Conservation (phyloP, 768 basidiomycete genomes). For the Panellus pusillus region DNA sequence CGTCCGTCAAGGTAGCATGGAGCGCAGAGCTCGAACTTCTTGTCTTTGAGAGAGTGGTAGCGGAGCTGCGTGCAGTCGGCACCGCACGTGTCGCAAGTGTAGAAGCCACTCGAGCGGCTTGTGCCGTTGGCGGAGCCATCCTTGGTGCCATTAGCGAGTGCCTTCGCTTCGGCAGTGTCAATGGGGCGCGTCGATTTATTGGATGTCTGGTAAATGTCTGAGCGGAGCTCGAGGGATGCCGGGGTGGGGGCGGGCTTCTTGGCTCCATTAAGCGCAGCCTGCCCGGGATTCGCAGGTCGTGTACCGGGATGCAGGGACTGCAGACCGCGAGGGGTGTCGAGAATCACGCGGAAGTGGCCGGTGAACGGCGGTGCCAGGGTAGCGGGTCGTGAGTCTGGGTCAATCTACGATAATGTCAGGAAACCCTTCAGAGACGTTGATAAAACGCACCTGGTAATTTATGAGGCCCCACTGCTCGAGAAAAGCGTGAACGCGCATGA, state of each 20-base stretch:
- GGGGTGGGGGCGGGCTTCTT: constrained; percentile 45
- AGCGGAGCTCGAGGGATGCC: constrained; percentile 85
- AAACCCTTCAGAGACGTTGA: neutral
- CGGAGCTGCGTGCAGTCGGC: constrained; percentile 86
- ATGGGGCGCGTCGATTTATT: constrained; percentile 79
- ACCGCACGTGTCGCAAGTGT: constrained; percentile 92
- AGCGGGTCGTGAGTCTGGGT: constrained; percentile 93
- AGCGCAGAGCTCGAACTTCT: constrained; percentile 86
- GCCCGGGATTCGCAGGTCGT: constrained; percentile 47
- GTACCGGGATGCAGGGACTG: constrained; percentile 90
- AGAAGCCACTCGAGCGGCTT: constrained; percentile 38
- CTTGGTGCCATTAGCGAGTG: constrained; percentile 56
- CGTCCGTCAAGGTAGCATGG: constrained; percentile 95
- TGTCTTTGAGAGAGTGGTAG: constrained; percentile 92
- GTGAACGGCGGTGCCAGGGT: constrained; percentile 96
- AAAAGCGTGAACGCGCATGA: constrained; percentile 99
- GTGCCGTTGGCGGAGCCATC: constrained; percentile 49
- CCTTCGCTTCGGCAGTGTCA: constrained; percentile 63
- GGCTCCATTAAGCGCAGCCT: constrained; percentile 50
- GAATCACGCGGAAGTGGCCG: constrained; percentile 96
- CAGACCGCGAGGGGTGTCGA: constrained; percentile 94
- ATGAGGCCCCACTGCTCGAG: constrained; percentile 98
- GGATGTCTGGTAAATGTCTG: constrained; percentile 85
- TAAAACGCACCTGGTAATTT: constrained; percentile 85
- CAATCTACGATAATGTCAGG: constrained; percentile 60